Base-by-base conservation (phyloP, 352 stramenopile genomes). In the Phytophthora pini region DNA sequence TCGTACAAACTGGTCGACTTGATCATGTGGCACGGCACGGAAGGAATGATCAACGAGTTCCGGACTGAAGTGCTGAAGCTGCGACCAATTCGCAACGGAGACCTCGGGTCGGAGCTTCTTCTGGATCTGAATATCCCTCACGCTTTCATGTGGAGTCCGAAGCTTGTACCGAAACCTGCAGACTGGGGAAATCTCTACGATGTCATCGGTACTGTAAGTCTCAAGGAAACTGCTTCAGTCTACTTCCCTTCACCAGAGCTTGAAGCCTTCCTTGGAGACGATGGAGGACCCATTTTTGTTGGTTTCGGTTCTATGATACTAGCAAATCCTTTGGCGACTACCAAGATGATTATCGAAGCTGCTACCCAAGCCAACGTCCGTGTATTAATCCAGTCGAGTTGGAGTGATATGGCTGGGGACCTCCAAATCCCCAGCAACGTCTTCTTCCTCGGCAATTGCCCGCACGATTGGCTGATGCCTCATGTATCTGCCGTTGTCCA, bases 261-360 rank as follows among this genome's bases (percentile, higher is more conserved):
- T 0, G 70, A 72, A 6, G 76, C 65, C 1, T 96, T 95, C 44
- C 60, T 95, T 5, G 79, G 61, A 1, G 51, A 58, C 5, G 73
- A 88, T n/a, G 74, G 68, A 7, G 81, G 81, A 6, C 92, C 93
- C 1, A 91, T 98, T 53, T 98, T 97, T 54, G 84, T 98, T 34
- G 94, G 94, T 0, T 98, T 98, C 73, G 94, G 94, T 5, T 93
- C 74, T 4, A 98, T 98, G 92, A 77, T 98, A 4, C 82, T 98
- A 22, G 70, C 84, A 15, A 77, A 98, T 38, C 79, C 88, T 1
- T 41, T 66, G 15, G 69, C 85, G 13, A 82, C 79, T 15, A 89
- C 72, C 12, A 80, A 78, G 17, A 97, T 98, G 63, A 90, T 95
- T 61, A 79, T 89, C n/a, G 92, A 95, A 27, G 82, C 82, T 2